Conservation (phyloP, 257 asterid species). For the Solanum chiquidenum region DNA sequence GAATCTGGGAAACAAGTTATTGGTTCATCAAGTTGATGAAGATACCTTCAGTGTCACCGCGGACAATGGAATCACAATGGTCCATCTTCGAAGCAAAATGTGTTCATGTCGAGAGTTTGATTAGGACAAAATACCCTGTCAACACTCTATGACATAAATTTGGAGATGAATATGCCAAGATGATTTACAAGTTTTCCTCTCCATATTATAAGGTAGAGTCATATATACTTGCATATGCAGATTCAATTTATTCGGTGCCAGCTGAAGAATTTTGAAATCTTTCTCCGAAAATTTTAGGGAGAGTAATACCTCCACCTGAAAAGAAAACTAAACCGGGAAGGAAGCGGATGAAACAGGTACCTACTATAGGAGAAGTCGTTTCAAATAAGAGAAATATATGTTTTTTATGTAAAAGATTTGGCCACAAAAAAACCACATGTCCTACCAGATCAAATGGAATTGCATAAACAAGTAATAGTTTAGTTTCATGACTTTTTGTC, state of each 20-base stretch:
- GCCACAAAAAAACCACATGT: no score
- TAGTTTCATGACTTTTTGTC: no score
- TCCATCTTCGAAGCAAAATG: not conserved
- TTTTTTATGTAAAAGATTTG: no score
- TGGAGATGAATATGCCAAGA: not conserved
- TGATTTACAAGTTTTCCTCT: not conserved
- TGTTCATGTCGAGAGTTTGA: not conserved
- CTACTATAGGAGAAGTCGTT: not conserved
- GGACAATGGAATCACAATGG: not conserved
- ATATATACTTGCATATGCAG: not conserved
- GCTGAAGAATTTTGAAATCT: not conserved
- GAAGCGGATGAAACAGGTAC: not conserved
- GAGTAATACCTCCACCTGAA: not conserved
- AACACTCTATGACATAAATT: not conserved
- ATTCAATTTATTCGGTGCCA: not conserved
- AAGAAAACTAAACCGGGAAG: not conserved
- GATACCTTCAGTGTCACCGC: not conserved
- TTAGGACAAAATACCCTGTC: not conserved
- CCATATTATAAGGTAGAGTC: not conserved
- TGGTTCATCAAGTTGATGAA: not conserved
- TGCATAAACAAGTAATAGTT: no score
- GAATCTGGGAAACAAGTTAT: not conserved
- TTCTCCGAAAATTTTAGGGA: not conserved
- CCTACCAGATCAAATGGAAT: no score
- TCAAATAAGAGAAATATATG: not conserved